Base-by-base conservation (phyloP, 345 rosid genomes). In the Triadica sebifera region DNA sequence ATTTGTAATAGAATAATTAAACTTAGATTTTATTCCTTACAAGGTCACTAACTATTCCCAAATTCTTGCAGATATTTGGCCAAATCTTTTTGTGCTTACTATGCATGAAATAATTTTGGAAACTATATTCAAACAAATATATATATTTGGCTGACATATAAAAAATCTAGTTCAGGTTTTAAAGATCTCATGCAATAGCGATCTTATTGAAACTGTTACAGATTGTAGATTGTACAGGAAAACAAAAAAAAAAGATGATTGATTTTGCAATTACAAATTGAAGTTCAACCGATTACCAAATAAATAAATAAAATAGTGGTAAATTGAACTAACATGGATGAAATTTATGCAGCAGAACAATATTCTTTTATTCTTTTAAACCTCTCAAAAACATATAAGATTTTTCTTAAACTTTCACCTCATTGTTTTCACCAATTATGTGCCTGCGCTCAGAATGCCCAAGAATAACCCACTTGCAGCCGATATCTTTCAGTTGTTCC, bases 401-500 rank as follows among this genome's bases (percentile, higher is more conserved):
- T 66, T 46, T 11, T 25, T 16, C 43, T 43, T 11, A 64, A 61
- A 58, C 43, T 69, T 72, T 80, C 72, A 95, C 99, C 92, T 89
- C 90, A 83, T 91, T 84, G 58, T 89, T 88, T 87, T 95, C 99
- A 29, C 99, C 99, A 13, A 91, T 93, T 69, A 91, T 43, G 61
- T 95, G 98, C 75, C 99, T 95, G 65, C 99, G 87, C 75, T 95
- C 99, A 20, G 97, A 95, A 83, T 95, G 99, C 66, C 99, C 99
- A 69, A 91, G 94, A 84, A 95, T 85, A 71, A 89, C 99, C 99
- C 98, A 93, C 82, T 91, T 90, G 89, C 97, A 91, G 74, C 98
- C 99, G 39, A 85, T 69, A 79, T 95, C 98, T 83, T 87, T 93
- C 79, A 95, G 67, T 79, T 95, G 98, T 79, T 95, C 99, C 81